Conservation (phyloP, 1,139 yeast species). For the Yamadazyma dushanensis region DNA sequence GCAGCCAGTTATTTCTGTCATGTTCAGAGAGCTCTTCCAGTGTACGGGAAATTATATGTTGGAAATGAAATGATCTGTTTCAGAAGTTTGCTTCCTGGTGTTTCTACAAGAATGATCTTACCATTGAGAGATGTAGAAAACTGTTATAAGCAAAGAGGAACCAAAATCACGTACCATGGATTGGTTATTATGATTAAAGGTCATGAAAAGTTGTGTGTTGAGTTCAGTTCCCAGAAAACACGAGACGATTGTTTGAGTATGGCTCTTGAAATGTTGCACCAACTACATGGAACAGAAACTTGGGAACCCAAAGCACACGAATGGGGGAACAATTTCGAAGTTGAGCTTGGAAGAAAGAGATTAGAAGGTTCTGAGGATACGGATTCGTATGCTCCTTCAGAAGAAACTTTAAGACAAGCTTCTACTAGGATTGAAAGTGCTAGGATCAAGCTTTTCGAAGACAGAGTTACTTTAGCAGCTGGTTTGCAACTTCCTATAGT, state of each 20-base stretch:
- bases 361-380: constrained; percentile 13
- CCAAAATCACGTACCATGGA: constrained; percentile 54
- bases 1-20: constrained; percentile 74
- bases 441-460: constrained; percentile 62
- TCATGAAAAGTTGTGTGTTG: constrained; percentile 73
- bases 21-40: constrained; percentile 68
- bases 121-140: constrained; percentile 74
- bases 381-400: constrained; percentile 11
- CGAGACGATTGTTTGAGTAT: constrained; percentile 73
- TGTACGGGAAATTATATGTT: constrained; percentile 79
- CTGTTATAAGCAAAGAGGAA: constrained; percentile 62
- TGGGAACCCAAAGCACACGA: constrained; percentile 30
- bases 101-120: constrained; percentile 77
- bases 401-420: constrained; percentile 20
- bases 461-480: constrained; percentile 53
- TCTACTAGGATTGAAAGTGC: constrained; percentile 42
- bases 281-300: constrained; percentile 26
- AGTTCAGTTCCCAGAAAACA: constrained; percentile 63
- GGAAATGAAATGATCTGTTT: constrained; percentile 71
- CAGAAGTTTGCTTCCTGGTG: constrained; percentile 77
- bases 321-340: constrained; percentile 27
- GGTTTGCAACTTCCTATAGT: constrained; percentile 69
- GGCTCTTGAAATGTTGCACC: constrained; percentile 52
- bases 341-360: constrained; percentile 19
- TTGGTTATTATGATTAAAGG: constrained; percentile 68